These are phyloP conservation scores for Tricholoma sp. DNA, from an alignment of 768 basidiomycete genomes.

Conservation along the genomic window DNA sequence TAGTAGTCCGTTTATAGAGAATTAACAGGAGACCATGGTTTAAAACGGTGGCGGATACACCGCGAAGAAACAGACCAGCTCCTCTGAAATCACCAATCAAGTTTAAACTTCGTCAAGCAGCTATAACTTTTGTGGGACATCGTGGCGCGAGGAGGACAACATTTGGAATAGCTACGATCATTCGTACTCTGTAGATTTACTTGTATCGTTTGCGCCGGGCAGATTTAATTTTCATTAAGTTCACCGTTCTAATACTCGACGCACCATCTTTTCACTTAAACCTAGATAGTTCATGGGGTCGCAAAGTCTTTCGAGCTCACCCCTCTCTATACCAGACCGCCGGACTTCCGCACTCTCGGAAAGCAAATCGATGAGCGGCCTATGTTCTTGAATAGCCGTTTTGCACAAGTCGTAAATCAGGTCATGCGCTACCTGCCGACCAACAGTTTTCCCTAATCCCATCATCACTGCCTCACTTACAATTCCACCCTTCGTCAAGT, in stretches of 20 bases:
- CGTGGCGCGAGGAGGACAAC: too few relatives aligned
- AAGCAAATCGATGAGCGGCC: conserved; percentile 29
- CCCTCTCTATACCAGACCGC: conserved; percentile 20
- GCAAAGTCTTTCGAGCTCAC: conserved; percentile 28
- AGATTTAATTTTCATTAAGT: too few relatives aligned
- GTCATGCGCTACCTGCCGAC: conserved; percentile 42
- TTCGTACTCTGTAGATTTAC: too few relatives aligned
- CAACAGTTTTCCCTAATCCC: conserved; percentile 35
- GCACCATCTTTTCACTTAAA: conserved; percentile 26
- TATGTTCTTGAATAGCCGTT: conserved; percentile 19
- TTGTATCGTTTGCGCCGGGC: too few relatives aligned
- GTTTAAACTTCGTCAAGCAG: too few relatives aligned
- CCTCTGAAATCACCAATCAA: too few relatives aligned
- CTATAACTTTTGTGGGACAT: too few relatives aligned
- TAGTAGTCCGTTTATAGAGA: too few relatives aligned
- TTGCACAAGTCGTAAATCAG: conserved; percentile 38
- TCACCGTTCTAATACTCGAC: conserved; percentile 10
- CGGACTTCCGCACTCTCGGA: conserved; percentile 22
- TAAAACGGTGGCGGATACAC: too few relatives aligned
- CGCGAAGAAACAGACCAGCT: too few relatives aligned
- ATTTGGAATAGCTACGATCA: too few relatives aligned
- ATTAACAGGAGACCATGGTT: too few relatives aligned
- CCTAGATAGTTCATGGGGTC: conserved; percentile 36
- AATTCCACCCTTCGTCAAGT: conserved; percentile 34
- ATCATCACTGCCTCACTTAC: conserved; percentile 46